phyloP scores from a whole-genome alignment of 2,329 filamentous ascomycete species.

The Penicillium sp. region DNA sequence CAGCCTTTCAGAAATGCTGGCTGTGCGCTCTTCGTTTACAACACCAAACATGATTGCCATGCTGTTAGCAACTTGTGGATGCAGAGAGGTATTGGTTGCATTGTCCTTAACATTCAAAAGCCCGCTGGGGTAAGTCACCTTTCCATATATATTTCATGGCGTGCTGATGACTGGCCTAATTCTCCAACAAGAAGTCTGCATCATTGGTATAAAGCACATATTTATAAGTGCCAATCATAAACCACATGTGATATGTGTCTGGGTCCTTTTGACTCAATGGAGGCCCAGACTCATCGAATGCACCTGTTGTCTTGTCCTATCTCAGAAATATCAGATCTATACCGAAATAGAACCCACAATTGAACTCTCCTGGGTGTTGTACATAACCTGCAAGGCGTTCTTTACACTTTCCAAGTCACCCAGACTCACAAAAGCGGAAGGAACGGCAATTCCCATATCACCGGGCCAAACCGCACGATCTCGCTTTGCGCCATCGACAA shows the following conservation, averaged over 20 bases:
- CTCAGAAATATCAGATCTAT: no score
- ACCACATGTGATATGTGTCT: conserved; percentile 48
- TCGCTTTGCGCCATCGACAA: conserved; percentile 45
- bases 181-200: conserved; percentile 44
- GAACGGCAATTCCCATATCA: conserved; percentile 52
- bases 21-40: conserved; percentile 34
- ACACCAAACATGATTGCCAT: conserved; percentile 54
- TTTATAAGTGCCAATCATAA: conserved; percentile 58
- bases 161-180: conserved; percentile 50
- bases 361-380: conserved; percentile 39
- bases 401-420: conserved; percentile 48
- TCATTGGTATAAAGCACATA: conserved; percentile 58
- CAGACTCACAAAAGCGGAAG: conserved; percentile 43
- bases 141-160: conserved; percentile 47
- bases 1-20: conserved; percentile 46
- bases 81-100: conserved; percentile 49
- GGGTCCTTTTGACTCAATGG: conserved; percentile 34
- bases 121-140: conserved; percentile 45
- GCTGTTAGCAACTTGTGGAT: conserved; percentile 61
- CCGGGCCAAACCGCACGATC: conserved; percentile 48
- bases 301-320: conserved; percentile 28
- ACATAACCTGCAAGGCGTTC: conserved; percentile 50
- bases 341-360: not conserved
- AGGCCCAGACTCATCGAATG: conserved; percentile 37
- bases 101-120: conserved; percentile 55